Conservation (phyloP, 2,329 filamentous ascomycete genomes). For the Capronia coronata region DNA sequence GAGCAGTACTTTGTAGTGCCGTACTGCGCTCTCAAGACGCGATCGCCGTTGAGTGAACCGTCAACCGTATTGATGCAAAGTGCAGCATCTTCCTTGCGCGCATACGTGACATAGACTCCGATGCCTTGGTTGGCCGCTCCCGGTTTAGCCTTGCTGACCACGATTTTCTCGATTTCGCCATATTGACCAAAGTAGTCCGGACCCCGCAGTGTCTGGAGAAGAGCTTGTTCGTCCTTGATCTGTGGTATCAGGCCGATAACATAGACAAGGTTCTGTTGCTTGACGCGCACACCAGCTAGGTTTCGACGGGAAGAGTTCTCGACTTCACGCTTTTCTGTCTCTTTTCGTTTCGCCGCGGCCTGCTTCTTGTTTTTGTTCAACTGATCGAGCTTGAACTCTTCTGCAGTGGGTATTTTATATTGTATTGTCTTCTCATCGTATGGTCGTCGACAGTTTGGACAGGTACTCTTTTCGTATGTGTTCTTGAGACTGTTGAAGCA, state of each 20-base stretch:
- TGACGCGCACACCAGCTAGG: constrained; percentile 85
- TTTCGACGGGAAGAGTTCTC: constrained; percentile 95
- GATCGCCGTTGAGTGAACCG: constrained; percentile 82
- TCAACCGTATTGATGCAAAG: constrained; percentile 88
- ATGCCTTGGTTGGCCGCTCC: constrained; percentile 70
- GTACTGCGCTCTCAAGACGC: constrained; percentile 67
- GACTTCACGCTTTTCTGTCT: constrained; percentile 91
- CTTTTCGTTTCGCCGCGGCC: constrained; percentile 81
- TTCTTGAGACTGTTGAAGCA: constrained; percentile 99
- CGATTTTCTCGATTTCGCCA: constrained; percentile 96
- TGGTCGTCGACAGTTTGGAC: constrained; percentile 89
- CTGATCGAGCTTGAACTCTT: constrained; percentile 52
- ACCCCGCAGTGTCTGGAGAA: constrained; percentile 83
- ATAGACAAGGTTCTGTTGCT: constrained; percentile 98
- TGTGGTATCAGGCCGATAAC: constrained; percentile 90
- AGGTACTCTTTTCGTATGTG: constrained; percentile 86
- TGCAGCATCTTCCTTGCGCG: constrained; percentile 81
- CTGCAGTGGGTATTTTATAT: constrained; percentile 88
- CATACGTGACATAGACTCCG: constrained; percentile 97
- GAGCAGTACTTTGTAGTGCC: constrained; percentile 99
- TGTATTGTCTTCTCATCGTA: constrained; percentile 97
- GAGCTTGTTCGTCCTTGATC: constrained; percentile 76
- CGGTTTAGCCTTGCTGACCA: constrained; percentile 92
- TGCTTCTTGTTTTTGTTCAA: constrained; percentile 56
- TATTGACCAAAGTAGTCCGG: constrained; percentile 97